Base-by-base conservation (phyloP, 345 rosid species). In the Citrus maxima region DNA sequence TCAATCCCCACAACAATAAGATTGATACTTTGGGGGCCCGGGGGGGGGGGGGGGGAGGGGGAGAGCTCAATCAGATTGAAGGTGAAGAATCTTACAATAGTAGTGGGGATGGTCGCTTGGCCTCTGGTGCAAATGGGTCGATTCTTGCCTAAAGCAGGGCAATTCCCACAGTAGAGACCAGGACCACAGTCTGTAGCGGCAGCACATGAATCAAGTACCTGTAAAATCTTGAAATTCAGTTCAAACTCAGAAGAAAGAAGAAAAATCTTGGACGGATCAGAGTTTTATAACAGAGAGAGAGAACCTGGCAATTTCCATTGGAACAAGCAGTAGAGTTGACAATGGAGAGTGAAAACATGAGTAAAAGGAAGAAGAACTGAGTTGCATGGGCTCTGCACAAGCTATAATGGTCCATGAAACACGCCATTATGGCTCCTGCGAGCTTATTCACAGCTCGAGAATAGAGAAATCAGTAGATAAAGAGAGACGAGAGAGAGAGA, bases 41-140 rank as follows among this genome's bases (percentile, higher is more conserved):
- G 8, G 40, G 10, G 42, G 42, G 2, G 9, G 9, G 42, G 46
- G 34, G 34, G 12, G 46, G 46, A 3, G 46, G 46, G 46, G 4
- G 3, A 3, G 3, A 0, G 13, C 46, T 40, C 46, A 10, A 9
- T 40, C 18, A 46, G 18, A 46, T 22, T 16, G 24, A 68, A 72
- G 14, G 21, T 30, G 10, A 54, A 77, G 66, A 81, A 84, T 77
- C 92, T 84, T 70, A 96, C 98, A 79, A 91, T 65, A 72, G 97
- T 82, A 77, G 97, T 88, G 58, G 97, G 97, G 7, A 90, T 73
- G 32, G 83, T 89, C 73, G 95, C 90, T 81, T 89, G 98, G 88
- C 98, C 98, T 87, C 98, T 88, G 77, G 88, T 91, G 82, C 98
- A 96, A 79, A 87, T 62, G 68, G 99, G 97, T 80, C 87, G 92